Evolutionary conservation across 2,329 filamentous ascomycete genomes (phyloP).

Genomic region (Huntiella bhutanensis): DNA sequence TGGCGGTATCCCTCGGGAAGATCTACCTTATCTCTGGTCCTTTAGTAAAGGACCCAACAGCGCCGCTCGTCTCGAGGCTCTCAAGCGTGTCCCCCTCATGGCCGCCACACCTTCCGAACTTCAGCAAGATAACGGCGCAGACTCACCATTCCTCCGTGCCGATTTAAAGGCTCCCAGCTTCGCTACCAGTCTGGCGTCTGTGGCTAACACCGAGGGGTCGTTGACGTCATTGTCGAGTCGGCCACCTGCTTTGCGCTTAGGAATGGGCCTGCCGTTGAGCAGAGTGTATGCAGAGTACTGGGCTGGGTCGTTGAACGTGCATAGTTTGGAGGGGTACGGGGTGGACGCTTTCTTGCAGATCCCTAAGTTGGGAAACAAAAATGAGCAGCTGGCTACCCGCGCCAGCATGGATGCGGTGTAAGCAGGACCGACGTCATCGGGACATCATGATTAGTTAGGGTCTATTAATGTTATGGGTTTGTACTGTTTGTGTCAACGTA

Average conservation of each 20-base stretch:
- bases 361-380: slow-evolving; percentile 91
- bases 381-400: slow-evolving; percentile 71
- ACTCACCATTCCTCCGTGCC: slow-evolving; percentile 19
- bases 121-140: slow-evolving; percentile 17
- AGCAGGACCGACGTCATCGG: slow-evolving; percentile 13
- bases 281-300: slow-evolving; percentile 95
- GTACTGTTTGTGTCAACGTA: not conserved
- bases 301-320: slow-evolving; percentile 79
- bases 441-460: slow-evolving; percentile 18
- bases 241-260: slow-evolving; percentile 69
- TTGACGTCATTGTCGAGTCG: slow-evolving; percentile 63
- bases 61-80: slow-evolving; percentile 60
- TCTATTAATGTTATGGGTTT: slow-evolving; percentile 14
- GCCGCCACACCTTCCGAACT: slow-evolving; percentile 87
- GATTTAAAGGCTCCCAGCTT: slow-evolving; percentile 25
- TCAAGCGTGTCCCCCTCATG: slow-evolving; percentile 73
- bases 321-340: slow-evolving; percentile 87
- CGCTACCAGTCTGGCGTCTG: slow-evolving; percentile 13
- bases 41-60: slow-evolving; percentile 84
- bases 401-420: slow-evolving; percentile 62
- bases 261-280: slow-evolving; percentile 85
- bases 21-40: slow-evolving; percentile 83
- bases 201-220: slow-evolving; percentile 33
- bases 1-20: slow-evolving; percentile 70
- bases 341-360: slow-evolving; percentile 94